Evolutionary conservation across 257 asterid genomes (phyloP).

Genomic region (Coffea eugenioides): DNA sequence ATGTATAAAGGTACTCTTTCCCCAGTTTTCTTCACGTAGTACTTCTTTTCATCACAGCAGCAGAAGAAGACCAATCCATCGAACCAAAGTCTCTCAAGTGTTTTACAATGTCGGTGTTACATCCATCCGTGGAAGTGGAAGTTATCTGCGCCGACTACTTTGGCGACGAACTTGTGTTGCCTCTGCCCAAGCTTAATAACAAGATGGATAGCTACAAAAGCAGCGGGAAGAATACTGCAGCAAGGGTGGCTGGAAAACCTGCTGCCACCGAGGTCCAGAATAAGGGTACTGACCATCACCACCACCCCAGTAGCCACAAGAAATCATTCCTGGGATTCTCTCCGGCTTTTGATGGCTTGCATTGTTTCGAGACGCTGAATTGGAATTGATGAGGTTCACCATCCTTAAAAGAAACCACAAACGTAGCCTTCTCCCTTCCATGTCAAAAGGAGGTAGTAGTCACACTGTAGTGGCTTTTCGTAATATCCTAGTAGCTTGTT

Average conservation of each 20-base stretch:
- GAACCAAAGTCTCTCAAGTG: background rate
- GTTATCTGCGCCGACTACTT: slow-evolving; percentile 9
- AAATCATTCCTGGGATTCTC: background rate
- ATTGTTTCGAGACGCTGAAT: background rate
- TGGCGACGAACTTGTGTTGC: slow-evolving; percentile 2
- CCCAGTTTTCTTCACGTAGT: too few relatives aligned
- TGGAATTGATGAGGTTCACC: background rate
- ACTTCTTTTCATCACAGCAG: too few relatives aligned
- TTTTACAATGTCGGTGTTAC: background rate
- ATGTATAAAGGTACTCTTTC: too few relatives aligned
- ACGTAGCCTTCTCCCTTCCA: too few relatives aligned
- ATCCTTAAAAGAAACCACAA: too few relatives aligned
- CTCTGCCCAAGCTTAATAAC: background rate
- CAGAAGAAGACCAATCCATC: background rate
- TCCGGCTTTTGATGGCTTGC: slow-evolving; percentile 7
- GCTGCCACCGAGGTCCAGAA: background rate
- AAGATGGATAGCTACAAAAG: background rate
- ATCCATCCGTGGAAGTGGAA: background rate
- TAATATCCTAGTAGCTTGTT: background rate
- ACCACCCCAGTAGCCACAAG: background rate
- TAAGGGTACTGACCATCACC: background rate
- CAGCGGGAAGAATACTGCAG: background rate
- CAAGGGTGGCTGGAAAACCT: too few relatives aligned
- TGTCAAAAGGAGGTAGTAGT: background rate
- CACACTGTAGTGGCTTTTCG: background rate